Evolutionary conservation across 164 flowering plant species (phyloP).

Genomic region (Chloranthus sessilifolius): DNA sequence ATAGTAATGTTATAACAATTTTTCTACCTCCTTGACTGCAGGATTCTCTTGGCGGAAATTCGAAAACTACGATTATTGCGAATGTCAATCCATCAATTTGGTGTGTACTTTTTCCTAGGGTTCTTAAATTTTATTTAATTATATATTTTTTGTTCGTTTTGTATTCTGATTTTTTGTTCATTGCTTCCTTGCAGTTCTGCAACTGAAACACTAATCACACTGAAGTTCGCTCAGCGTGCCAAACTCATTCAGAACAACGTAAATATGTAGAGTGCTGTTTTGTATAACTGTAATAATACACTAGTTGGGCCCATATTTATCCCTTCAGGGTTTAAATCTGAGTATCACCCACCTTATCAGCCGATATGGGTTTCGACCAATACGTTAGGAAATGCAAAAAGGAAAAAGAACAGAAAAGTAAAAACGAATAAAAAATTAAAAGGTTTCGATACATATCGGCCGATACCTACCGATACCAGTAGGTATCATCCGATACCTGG

Average conservation of each 20-base stretch:
- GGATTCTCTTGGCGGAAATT: conserved; percentile 96
- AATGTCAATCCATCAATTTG: conserved; percentile 86
- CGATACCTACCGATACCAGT: no score
- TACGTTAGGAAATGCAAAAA: no score
- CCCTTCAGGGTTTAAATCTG: no score
- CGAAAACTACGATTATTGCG: conserved; percentile 82
- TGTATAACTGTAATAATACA: no score
- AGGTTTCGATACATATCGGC: no score
- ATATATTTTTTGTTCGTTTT: not conserved
- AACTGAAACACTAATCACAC: conserved; percentile 77
- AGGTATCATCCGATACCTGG: no score
- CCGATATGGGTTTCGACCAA: no score
- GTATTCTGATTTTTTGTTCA: not conserved
- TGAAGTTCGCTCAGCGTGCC: conserved; percentile 92
- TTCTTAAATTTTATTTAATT: not conserved
- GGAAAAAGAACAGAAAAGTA: no score
- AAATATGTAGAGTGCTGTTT: conserved; percentile 13
- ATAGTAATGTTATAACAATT: no score
- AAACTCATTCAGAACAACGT: conserved; percentile 92
- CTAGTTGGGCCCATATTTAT: no score
- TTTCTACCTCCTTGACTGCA: conserved; percentile 39
- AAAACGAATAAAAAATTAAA: no score
- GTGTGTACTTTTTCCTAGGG: conserved; percentile 21
- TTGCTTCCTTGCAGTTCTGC: conserved; percentile 55
- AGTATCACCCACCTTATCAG: no score